Percentiles rank a stretch among this genome's conserved stretches.
Conservation (phyloP, 306 rosid genomes). For the Vachellia collinsii region DNA sequence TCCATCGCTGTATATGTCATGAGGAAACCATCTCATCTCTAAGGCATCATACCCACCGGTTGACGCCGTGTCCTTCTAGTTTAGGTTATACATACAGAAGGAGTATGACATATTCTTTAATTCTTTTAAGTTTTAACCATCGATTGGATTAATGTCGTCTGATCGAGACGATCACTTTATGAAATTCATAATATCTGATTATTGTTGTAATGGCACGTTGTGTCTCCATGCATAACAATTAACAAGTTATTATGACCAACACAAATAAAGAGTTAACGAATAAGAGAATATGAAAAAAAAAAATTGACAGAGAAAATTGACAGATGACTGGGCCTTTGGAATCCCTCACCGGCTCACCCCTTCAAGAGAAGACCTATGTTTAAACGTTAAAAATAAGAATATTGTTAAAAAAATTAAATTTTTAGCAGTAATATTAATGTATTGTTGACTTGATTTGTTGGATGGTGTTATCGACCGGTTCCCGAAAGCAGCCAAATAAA, state of each 20-base stretch:
- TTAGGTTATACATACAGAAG: background rate
- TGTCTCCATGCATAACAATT: no score
- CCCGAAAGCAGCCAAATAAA: background rate
- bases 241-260: no score
- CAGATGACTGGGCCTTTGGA: background rate
- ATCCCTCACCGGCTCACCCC: background rate
- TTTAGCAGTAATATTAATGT: background rate
- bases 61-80: background rate
- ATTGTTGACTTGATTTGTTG: background rate
- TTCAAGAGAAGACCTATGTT: background rate
- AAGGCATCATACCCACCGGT: background rate
- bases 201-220: no score
- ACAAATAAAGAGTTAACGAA: background rate
- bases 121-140: background rate
- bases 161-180: background rate
- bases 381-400: background rate
- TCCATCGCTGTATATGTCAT: background rate
- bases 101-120: background rate
- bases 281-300: background rate
- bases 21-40: background rate
- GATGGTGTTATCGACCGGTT: background rate
- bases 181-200: background rate
- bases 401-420: no score
- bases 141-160: background rate
- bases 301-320: background rate